Evolutionary conservation across 495 filamentous ascomycete species (phyloP).

Genomic region (Apodospora peruviana): DNA sequence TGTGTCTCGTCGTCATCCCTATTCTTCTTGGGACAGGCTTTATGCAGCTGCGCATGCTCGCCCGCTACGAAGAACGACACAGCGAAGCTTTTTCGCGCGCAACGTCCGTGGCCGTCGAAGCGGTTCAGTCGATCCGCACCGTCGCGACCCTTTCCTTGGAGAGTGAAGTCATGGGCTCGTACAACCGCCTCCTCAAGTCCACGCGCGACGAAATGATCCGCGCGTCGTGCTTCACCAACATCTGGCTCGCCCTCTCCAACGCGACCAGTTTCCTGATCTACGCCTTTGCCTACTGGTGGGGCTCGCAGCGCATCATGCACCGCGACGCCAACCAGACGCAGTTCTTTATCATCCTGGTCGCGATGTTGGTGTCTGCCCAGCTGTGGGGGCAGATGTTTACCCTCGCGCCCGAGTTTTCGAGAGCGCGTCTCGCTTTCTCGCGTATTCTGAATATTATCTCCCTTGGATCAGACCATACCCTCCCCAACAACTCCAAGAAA

Average conservation of each 20-base stretch:
- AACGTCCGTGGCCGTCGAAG: conserved; percentile 77
- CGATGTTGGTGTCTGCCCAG: conserved; percentile 25
- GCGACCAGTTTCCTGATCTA: conserved; percentile 69
- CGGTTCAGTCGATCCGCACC: conserved; percentile 77
- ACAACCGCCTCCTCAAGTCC: conserved; percentile 27
- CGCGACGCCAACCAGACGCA: conserved; percentile 61
- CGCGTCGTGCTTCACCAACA: conserved; percentile 8
- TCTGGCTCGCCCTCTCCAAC: conserved; percentile 70
- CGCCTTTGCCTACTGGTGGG: conserved; percentile 72
- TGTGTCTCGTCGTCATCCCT: conserved; percentile 71
- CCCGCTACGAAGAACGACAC: conserved; percentile 60
- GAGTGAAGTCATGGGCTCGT: conserved; percentile 65
- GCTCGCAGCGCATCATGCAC: conserved; percentile 64
- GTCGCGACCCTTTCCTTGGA: conserved; percentile 59
- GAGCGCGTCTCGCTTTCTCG: conserved; percentile 15
- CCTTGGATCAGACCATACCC: conserved; percentile 5
- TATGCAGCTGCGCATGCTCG: conserved; percentile 62
- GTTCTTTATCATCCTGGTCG: conserved; percentile 73
- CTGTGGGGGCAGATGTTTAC: conserved; percentile 26
- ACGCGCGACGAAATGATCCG: conserved; percentile 12
- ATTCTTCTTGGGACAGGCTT: conserved; percentile 71
- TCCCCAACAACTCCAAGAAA: not conserved
- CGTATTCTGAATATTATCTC: conserved; percentile 11
- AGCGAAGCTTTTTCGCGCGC: conserved; percentile 65
- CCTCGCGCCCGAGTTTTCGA: conserved; percentile 24